These are phyloP conservation scores for Podochytrium sp. DNA, from an alignment of 192 early-diverging fungal species.

Conservation along the genomic window DNA sequence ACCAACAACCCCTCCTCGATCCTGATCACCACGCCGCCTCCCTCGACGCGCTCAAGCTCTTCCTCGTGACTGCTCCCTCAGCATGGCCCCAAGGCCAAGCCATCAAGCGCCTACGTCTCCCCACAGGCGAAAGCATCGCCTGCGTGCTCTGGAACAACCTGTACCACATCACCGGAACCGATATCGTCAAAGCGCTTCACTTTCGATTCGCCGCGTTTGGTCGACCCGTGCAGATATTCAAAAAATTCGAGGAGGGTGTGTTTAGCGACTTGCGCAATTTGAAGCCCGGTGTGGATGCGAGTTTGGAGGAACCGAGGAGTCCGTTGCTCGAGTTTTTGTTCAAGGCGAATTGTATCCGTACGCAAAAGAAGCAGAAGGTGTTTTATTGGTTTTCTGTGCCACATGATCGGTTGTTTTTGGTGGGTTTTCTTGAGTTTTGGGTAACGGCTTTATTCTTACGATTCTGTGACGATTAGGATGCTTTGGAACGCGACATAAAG, in stretches of 20 bases:
- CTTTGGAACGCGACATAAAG: constrained; percentile 94
- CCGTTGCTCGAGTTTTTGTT: constrained; percentile 94
- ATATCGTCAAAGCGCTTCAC: constrained; percentile 88
- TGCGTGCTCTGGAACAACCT: constrained; percentile 93
- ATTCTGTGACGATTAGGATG: constrained; percentile 68
- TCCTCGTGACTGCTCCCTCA: constrained; percentile 63
- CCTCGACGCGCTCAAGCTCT: constrained; percentile 43
- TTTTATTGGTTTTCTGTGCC: constrained; percentile 97
- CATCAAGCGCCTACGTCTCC: constrained; percentile 67
- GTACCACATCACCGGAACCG: constrained; percentile 95
- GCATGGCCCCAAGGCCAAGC: constrained; percentile 65
- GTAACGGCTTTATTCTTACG: neutral
- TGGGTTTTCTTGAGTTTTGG: constrained; percentile 18
- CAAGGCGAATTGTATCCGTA: constrained; percentile 94
- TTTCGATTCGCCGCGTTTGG: constrained; percentile 92
- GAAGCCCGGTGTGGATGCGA: constrained; percentile 92
- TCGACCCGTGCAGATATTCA: constrained; percentile 81
- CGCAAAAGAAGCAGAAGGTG: constrained; percentile 99
- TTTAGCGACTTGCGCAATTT: constrained; percentile 95
- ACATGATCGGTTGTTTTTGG: constrained; percentile 88
- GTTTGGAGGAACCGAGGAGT: constrained; percentile 89
- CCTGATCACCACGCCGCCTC: too few relatives aligned
- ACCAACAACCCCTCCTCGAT: too few relatives aligned
- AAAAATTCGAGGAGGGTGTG: constrained; percentile 99
- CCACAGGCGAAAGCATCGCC: constrained; percentile 86